Base-by-base conservation (phyloP, 2,329 filamentous ascomycete genomes). In the Colletotrichum filicis region DNA sequence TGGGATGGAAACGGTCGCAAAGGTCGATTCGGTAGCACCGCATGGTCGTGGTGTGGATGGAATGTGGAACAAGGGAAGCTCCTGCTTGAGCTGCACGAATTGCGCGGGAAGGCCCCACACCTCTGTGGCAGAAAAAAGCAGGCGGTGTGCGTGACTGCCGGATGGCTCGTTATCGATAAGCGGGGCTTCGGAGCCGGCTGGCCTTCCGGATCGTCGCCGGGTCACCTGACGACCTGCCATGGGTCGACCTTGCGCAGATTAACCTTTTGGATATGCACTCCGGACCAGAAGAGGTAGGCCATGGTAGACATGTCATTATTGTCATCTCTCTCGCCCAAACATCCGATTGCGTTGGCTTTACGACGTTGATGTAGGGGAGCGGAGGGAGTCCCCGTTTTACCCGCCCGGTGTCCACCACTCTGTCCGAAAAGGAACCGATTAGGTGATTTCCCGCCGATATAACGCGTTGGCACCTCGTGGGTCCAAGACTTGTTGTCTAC, bases 361-460 rank as follows among this genome's bases (percentile, higher is more conserved):
- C 60, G 26, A 60, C 28, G 24, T 16, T 32, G 32, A 42, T 42
- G 37, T 42, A 19, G 42, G 19, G 16, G 46, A 16, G 37, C 14
- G 14, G 46, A 56, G 49, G 66, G 28, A 35, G 11, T 30, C 26
- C 46, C 66, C 37, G 59, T 49, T 24, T 30, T 59, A 46, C 55
- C 55, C 66, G 70, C 60, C 60, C 24, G 55, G 66, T 64, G 55
- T 73, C 66, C 65, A 63, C 66, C 56, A 70, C 56, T 35, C 30
- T 61, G 46, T 65, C 70, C 66, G 66, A 60, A 64, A 64, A 65
- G 42, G 55, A 69, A 16, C 66, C 66, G 66, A 70, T 73, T 70
- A 70, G 60, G 66, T 73, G 66, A 73, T 73, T 73, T 69, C 22
- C 46, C 49, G 59, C 60, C 60, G 70, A 73, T 70, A 73, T 73